Base-by-base conservation (phyloP, 202 grass and related monocot species). In the Musa balbisiana region DNA sequence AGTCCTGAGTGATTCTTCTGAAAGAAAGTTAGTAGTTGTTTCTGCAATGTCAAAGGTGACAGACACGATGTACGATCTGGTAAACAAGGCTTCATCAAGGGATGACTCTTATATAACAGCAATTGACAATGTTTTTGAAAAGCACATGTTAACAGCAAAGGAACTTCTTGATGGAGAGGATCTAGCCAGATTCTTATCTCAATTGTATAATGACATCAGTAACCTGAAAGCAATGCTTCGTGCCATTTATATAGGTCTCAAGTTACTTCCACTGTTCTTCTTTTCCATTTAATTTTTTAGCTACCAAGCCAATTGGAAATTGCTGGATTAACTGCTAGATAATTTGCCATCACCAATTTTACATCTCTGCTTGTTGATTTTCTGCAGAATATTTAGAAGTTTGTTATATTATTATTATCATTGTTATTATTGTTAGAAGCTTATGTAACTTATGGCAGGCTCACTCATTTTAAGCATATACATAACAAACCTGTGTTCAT, bases 31-130 rank as follows among this genome's bases (percentile, higher is more conserved):
- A 43, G 69, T 92, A 60, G 87, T 99, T 76, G 95, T 99, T 75
- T 99, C 95, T 63, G 95, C 95, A 80, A 99, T 99, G 89, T 99
- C 95, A 21, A 95, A 92, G 81, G 95, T 99, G 68, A 99, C 95
- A 4, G 90, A 99, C 81, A 95, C 92, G 89, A 95, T 99, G 91
- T 94, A 92, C 80, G 89, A 76, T 73, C 87, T 99, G 72, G 89
- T 99, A 69, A 81, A 87, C 76, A 99, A 99, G 73, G 95, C 95
- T 84, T 77, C 86, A 76, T 90, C 85, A 64, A 94, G 91, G 81
- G 91, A 99, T 85, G 89, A 99, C 77, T 99, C 83, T 10, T 99
- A 90, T 81, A 78, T 52, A 2, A 71, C 76, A 71, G 85, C 91
- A 83, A 24, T 99, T 15, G 95, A 92, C 52, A 70, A 88, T 72